Percentiles rank a stretch among this genome's conserved stretches.
phyloP scores from a whole-genome alignment of 2,329 filamentous ascomycete species.

The Talaromyces pinophilus region DNA sequence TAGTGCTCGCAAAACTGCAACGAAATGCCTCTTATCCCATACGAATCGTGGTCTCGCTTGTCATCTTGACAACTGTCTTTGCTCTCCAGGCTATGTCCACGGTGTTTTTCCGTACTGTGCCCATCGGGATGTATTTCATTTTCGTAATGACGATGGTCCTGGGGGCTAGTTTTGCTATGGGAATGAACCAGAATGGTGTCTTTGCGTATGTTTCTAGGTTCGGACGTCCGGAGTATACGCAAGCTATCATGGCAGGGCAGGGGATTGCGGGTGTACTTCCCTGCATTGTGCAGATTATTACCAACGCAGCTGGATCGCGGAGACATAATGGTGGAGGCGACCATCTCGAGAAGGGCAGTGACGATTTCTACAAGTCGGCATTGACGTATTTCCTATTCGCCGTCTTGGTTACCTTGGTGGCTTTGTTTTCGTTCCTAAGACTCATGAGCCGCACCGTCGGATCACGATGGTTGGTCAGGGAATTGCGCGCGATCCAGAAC shows the following conservation, averaged over 20 bases:
- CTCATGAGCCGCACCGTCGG: slow-evolving; percentile 58
- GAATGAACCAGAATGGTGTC: slow-evolving; percentile 87
- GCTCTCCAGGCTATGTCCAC: slow-evolving; percentile 79
- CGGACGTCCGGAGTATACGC: slow-evolving; percentile 82
- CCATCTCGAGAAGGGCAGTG: slow-evolving; percentile 29
- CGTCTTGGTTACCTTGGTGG: slow-evolving; percentile 68
- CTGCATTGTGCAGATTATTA: slow-evolving; percentile 79
- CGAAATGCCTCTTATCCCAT: slow-evolving; percentile 81
- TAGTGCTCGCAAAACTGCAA: slow-evolving; percentile 78
- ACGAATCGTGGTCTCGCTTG: slow-evolving; percentile 75
- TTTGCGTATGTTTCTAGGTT: slow-evolving; percentile 91
- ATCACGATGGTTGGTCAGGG: slow-evolving; percentile 23
- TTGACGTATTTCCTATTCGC: slow-evolving; percentile 92
- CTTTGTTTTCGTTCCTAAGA: slow-evolving; percentile 73
- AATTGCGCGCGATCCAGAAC: slow-evolving; percentile 14
- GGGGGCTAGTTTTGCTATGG: slow-evolving; percentile 74
- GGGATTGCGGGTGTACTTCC: slow-evolving; percentile 89
- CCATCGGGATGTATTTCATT: slow-evolving; percentile 68
- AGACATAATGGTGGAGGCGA: slow-evolving; percentile 31
- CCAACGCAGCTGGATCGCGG: slow-evolving; percentile 67
- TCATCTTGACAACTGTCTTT: slow-evolving; percentile 77
- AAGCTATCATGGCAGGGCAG: slow-evolving; percentile 95
- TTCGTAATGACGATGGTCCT: slow-evolving; percentile 84
- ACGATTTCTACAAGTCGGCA: slow-evolving; percentile 66
- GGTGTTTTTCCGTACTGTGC: slow-evolving; percentile 61